These are phyloP conservation scores for Chamaenerion angustifolium DNA, from an alignment of 345 rosid genomes.

Conservation along the genomic window DNA sequence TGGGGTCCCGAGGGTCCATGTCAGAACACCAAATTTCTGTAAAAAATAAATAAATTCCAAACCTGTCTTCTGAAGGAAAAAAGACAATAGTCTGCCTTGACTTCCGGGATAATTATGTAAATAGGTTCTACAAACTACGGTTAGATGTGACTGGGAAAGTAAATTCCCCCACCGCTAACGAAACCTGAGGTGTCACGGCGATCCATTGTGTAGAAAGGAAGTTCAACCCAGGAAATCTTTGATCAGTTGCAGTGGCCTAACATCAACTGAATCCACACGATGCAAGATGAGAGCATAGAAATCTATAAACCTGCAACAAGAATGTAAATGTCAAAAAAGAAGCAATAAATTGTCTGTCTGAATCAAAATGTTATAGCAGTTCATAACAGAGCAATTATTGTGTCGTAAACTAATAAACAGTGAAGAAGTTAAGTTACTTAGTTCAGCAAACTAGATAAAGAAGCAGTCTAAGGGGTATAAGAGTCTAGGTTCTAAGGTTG, in stretches of 20 bases:
- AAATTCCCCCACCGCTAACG: constrained; percentile 79
- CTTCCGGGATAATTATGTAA: constrained; percentile 44
- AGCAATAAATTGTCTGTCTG: background rate
- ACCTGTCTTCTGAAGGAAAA: constrained; percentile 10
- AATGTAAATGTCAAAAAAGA: constrained; percentile 9
- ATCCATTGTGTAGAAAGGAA: constrained; percentile 34
- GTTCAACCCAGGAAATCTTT: constrained; percentile 15
- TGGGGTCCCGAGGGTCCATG: constrained; percentile 48
- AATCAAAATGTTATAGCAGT: background rate
- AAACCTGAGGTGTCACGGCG: constrained; percentile 91
- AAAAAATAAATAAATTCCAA: constrained; percentile 25
- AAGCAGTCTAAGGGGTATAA: no score
- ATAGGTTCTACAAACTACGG: constrained; percentile 42
- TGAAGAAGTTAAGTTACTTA: background rate
- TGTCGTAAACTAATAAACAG: background rate
- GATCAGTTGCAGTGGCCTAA: constrained; percentile 15
- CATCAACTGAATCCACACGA: constrained; percentile 10
- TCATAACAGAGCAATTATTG: background rate
- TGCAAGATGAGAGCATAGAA: constrained; percentile 15
- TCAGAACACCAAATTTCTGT: constrained; percentile 12
- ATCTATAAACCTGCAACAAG: constrained; percentile 36
- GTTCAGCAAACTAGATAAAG: no score
- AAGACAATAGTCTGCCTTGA: constrained; percentile 30
- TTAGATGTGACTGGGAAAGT: constrained; percentile 29
- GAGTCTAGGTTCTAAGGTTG: no score